Evolutionary conservation across 2,329 filamentous ascomycete genomes (phyloP).

Genomic region (Arthrobotrys iridis): DNA sequence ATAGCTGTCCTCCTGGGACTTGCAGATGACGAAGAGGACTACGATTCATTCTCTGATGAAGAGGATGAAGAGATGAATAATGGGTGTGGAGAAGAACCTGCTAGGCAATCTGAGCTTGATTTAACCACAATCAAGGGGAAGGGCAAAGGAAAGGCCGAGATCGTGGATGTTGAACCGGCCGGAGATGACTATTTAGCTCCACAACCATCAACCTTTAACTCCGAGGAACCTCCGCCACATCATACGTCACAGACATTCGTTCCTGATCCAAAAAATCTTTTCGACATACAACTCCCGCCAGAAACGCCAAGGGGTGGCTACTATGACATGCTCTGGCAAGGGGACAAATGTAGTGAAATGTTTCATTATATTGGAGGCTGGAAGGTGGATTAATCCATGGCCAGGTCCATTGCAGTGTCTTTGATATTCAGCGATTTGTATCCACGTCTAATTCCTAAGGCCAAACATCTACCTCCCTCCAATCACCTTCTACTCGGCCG

Average conservation of each 20-base stretch:
- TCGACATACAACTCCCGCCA: constrained; percentile 40
- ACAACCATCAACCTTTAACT: neutral
- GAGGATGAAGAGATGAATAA: constrained; percentile 27
- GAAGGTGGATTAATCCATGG: constrained; percentile 22
- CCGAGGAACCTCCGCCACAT: constrained; percentile 23
- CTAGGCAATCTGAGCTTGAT: neutral
- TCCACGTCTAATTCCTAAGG: constrained; percentile 7
- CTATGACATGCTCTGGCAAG: constrained; percentile 54
- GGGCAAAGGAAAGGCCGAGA: constrained; percentile 23
- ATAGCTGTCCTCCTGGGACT: constrained; percentile 47
- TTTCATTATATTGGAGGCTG: constrained; percentile 51
- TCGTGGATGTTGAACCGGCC: neutral
- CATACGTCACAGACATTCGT: constrained; percentile 37
- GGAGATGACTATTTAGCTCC: neutral
- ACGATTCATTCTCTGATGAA: constrained; percentile 40
- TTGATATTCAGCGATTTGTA: constrained; percentile 19
- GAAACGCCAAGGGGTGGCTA: constrained; percentile 47
- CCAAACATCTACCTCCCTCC: constrained; percentile 50
- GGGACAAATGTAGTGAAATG: constrained; percentile 47
- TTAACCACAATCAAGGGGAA: constrained; percentile 30
- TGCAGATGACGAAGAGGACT: constrained; percentile 49
- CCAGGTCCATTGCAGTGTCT: neutral
- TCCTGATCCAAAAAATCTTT: constrained; percentile 39
- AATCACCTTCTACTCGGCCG: constrained; percentile 22
- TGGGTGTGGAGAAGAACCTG: neutral